phyloP scores from a whole-genome alignment of 176 grass and related monocot species.

The Carex littledalei region DNA sequence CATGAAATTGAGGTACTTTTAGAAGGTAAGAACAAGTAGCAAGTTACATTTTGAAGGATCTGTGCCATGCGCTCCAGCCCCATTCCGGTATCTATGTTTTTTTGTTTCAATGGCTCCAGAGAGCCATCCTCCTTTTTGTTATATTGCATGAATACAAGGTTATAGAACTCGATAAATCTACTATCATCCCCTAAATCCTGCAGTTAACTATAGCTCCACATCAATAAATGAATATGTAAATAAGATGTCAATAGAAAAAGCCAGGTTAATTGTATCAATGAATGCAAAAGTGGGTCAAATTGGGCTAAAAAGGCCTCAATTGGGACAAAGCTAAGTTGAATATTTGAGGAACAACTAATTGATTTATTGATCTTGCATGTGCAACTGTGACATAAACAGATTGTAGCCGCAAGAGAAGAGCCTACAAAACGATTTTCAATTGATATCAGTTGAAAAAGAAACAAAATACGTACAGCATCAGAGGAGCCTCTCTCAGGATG shows the following conservation, averaged over 20 bases:
- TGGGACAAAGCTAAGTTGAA: neutral
- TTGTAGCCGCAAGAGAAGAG: neutral
- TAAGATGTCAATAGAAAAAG: neutral
- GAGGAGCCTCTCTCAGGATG: conserved; percentile 69
- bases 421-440: neutral
- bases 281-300: neutral
- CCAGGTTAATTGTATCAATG: neutral
- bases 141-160: conserved; percentile 99
- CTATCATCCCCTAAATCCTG: conserved; percentile 93
- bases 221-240: conserved; percentile 39
- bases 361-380: neutral
- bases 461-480: conserved; percentile 57
- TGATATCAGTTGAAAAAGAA: conserved; percentile 4
- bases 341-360: neutral
- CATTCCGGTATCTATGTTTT: conserved; percentile 98
- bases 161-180: conserved; percentile 97
- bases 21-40: neutral
- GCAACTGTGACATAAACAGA: neutral
- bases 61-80: conserved; percentile 95
- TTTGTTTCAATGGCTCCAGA: conserved; percentile 76
- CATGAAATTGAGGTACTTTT: neutral
- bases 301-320: neutral
- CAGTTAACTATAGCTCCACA: conserved; percentile 67
- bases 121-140: conserved; percentile 95
- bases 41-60: conserved; percentile 85